Evolutionary conservation across 495 filamentous ascomycete species (phyloP), one percentile per base, ranked within the genome.

Genomic region (Glarea lozoyensis): DNA sequence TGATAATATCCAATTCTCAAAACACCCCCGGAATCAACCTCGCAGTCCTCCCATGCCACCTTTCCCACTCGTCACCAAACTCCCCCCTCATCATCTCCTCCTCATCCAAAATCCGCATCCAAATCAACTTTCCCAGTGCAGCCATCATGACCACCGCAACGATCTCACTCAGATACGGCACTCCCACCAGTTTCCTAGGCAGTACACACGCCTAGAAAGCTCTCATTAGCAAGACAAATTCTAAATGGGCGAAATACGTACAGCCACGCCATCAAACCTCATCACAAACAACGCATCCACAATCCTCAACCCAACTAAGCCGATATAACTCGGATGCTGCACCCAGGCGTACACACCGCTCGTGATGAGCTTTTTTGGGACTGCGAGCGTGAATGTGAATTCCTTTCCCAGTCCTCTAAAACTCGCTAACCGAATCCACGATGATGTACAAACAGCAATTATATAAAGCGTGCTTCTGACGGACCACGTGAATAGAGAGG

Each of bases 271-370:
- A 33, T 51, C 43, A 6, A 38, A 20, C 16, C 42, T 42, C 17
- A 17, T 4, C 1, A 42, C 10, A 6, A 36, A 42, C 7, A 18
- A 35, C n/a, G 21, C 11, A 22, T 17, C 18, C 13, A 38, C 29
- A n/a, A 21, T 4, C 17, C 18, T 4, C 10, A 51, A 11, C 3
- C 50, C 18, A 10, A 48, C 12, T 2, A 61, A 21, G 0, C 63
- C 64, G 2, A 62, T 61, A 24, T 73, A 76, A 33, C 67, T 69
- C 2, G 69, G 67, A 46, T 76, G 66, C 42, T 69, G 69, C 10
- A 73, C 48, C 45, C 60, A 68, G 11, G 43, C 40, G 41, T 72
- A 72, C 11, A 72, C 43, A 0, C 70, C 69, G 1, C 49, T 55
- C 2, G 65, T 72, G 2, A 61, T 55, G 11, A 73, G 56, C 2